phyloP scores from a whole-genome alignment of 78 protist species.

The Dictyostelium capitatum region DNA sequence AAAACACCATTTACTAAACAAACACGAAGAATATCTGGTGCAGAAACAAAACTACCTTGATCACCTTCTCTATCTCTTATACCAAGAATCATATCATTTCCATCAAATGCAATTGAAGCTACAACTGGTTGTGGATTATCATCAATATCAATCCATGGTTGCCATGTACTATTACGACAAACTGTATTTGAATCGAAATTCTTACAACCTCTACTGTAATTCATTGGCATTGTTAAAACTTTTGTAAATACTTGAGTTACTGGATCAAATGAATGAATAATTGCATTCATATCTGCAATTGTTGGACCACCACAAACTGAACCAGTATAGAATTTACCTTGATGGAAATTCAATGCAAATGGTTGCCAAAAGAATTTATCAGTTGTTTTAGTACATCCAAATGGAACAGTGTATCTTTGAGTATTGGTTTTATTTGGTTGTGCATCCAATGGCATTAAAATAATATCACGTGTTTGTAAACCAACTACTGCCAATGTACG shows the following conservation, averaged over 20 bases:
- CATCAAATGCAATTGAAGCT: constrained; percentile 49
- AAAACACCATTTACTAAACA: constrained; percentile 25
- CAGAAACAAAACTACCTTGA: constrained; percentile 17
- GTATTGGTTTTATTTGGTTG: constrained; percentile 29
- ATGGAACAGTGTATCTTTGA: neutral
- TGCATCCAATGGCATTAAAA: constrained; percentile 31
- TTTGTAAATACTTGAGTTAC: neutral
- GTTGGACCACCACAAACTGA: constrained; percentile 38
- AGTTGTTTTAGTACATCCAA: constrained; percentile 7
- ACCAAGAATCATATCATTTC: constrained; percentile 23
- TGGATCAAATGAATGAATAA: constrained; percentile 19
- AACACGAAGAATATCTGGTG: constrained; percentile 44
- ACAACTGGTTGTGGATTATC: constrained; percentile 59
- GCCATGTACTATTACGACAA: constrained; percentile 18
- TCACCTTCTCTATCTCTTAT: constrained; percentile 69
- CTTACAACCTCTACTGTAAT: constrained; percentile 59
- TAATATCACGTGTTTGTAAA: neutral
- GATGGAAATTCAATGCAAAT: constrained; percentile 43
- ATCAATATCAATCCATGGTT: constrained; percentile 26
- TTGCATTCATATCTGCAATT: constrained; percentile 12
- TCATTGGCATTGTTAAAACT: constrained; percentile 29
- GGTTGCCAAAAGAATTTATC: constrained; percentile 13
- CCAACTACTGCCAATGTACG: neutral
- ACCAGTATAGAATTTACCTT: constrained; percentile 61
- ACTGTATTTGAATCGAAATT: constrained; percentile 16